These are phyloP conservation scores for Boletus sp. DNA, from an alignment of 768 basidiomycete species.

Conservation along the genomic window DNA sequence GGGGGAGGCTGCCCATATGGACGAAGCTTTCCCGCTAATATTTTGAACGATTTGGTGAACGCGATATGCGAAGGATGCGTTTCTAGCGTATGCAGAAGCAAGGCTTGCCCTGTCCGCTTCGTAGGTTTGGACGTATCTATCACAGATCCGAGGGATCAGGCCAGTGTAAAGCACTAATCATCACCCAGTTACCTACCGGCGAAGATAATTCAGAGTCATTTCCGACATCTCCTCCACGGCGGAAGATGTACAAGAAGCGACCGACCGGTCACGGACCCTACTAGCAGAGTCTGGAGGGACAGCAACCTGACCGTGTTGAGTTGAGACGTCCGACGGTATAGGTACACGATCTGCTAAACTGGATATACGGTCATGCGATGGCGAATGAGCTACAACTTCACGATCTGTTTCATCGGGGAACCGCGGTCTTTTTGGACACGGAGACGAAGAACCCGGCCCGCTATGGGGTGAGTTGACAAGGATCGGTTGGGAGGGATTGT, in stretches of 20 bases:
- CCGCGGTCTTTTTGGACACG: neutral
- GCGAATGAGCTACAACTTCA: neutral
- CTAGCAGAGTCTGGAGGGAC: neutral
- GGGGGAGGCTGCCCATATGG: neutral
- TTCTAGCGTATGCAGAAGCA: slow-evolving; percentile 31
- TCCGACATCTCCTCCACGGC: slow-evolving; percentile 25
- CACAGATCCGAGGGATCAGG: slow-evolving; percentile 5
- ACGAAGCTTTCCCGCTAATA: neutral
- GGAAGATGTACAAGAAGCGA: neutral
- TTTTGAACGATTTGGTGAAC: slow-evolving; percentile 11
- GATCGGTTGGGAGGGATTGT: neutral
- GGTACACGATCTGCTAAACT: neutral
- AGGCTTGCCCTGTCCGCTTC: slow-evolving; percentile 32
- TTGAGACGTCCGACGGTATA: neutral
- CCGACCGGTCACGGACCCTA: neutral
- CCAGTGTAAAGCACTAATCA: neutral
- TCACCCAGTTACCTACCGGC: slow-evolving; percentile 20
- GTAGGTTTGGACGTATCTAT: slow-evolving; percentile 33
- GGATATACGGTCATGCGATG: neutral
- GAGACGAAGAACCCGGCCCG: neutral
- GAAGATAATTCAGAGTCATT: slow-evolving; percentile 32
- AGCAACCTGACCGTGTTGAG: neutral
- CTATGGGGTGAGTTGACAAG: neutral
- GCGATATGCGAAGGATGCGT: slow-evolving; percentile 33
- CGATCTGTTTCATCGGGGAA: slow-evolving; percentile 1